Base-by-base conservation (phyloP, 1,139 yeast species). In the Geotrichum australiense region DNA sequence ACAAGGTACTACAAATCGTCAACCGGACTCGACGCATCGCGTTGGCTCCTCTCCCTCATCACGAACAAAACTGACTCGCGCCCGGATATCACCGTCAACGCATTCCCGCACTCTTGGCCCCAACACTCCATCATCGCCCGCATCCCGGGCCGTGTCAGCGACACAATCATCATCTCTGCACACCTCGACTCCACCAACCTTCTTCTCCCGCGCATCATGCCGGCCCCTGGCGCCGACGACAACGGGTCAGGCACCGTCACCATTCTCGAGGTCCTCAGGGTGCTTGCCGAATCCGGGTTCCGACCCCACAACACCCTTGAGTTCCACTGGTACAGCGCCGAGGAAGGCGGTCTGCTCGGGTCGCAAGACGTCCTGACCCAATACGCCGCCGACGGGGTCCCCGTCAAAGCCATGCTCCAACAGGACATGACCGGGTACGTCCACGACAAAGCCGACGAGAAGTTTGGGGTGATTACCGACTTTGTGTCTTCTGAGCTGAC, bases 201-300 rank as follows among this genome's bases (percentile, higher is more conserved):
- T 47, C 53, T 84, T 38, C 69, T 84, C 47, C 95, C 95, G 15
- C 70, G 68, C 38, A 48, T 78, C 18, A 58, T 82, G 53, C 71
- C 76, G 36, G 89, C 96, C 0, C 97, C 97, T 1, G 98, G 97
- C 4, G 96, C 96, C 3, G 98, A 91, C 59, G 98, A 89, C 56
- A 86, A 89, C 61, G 95, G 95, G 1, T 78, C 91, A 3, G 97
- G 97, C 6, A 80, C 89, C 3, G 79, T 82, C 6, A 82, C 95
- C 4, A 73, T 74, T 32, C 64, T 86, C 45, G 94, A 87, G 59
- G 78, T 87, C 0, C 71, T 89, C 54, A 72, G 93, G 47, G 62
- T 83, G 7, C 64, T 45, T n/a, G 25, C 34, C 14, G 68, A 65
- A 19, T 43, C 56, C 11, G 76, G 72, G 0, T 71, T 76, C 52